Evolutionary conservation across 192 early-diverging fungal species (phyloP).

Genomic region (Backusella mclennaniae): DNA sequence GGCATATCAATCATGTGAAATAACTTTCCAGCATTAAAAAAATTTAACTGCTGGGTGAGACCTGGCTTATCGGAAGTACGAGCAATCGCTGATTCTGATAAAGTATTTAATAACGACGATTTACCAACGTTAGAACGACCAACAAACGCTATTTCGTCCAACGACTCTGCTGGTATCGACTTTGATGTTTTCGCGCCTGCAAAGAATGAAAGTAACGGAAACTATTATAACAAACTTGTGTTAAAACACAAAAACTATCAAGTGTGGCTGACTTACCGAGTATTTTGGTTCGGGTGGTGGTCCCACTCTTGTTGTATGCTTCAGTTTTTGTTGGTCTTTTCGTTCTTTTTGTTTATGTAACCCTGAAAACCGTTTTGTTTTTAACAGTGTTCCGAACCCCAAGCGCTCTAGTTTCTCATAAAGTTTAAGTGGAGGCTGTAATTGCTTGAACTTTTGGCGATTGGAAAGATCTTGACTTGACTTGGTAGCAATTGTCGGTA

Average conservation of each 20-base stretch:
- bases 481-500: neutral
- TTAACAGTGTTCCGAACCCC: conserved; percentile 34
- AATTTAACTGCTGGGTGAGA: conserved; percentile 80
- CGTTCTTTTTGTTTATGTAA: conserved; percentile 6
- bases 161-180: conserved; percentile 35
- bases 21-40: conserved; percentile 61
- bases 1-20: conserved; percentile 80
- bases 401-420: conserved; percentile 30
- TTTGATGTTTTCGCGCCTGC: conserved; percentile 41
- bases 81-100: conserved; percentile 59
- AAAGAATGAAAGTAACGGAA: conserved; percentile 40
- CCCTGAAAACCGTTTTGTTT: conserved; percentile 30
- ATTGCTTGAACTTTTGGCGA: conserved; percentile 37
- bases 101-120: conserved; percentile 69
- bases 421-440: conserved; percentile 23
- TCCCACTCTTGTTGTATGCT: conserved; percentile 3
- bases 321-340: neutral
- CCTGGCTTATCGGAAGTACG: conserved; percentile 73
- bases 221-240: conserved; percentile 11
- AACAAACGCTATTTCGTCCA: conserved; percentile 44
- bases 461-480: conserved; percentile 24
- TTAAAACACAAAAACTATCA: neutral
- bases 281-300: conserved; percentile 24
- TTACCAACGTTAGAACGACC: conserved; percentile 79
- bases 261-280: neutral